Conservation (phyloP, 2,329 filamentous ascomycete genomes). For the Claviceps sp. region DNA sequence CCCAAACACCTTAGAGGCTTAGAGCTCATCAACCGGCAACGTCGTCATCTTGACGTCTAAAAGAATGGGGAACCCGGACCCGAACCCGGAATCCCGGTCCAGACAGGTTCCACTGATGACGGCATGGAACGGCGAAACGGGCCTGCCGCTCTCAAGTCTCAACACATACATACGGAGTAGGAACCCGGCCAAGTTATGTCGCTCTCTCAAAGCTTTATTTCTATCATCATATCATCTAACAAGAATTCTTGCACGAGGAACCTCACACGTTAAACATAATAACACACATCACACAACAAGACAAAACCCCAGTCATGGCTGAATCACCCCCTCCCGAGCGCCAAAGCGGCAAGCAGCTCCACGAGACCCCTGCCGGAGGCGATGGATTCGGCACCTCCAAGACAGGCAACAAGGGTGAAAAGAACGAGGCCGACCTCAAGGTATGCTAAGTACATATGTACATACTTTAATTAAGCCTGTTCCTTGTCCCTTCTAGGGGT, state of each 20-base stretch:
- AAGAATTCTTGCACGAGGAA: too few relatives aligned
- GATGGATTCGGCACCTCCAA: constrained; percentile 45
- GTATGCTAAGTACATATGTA: constrained; percentile 19
- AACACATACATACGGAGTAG: neutral
- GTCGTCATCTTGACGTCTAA: neutral
- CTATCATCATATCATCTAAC: too few relatives aligned
- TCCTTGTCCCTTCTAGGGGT: neutral
- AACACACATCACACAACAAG: constrained; percentile 10
- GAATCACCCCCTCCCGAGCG: constrained; percentile 63
- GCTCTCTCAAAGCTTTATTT: too few relatives aligned
- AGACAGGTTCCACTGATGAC: neutral
- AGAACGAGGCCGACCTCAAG: constrained; percentile 37
- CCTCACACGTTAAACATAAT: too few relatives aligned
- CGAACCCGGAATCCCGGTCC: too few relatives aligned
- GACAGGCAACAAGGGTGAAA: constrained; percentile 37
- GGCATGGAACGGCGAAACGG: neutral
- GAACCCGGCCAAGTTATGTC: neutral
- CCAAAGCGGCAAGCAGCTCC: constrained; percentile 51
- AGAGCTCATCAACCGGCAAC: neutral
- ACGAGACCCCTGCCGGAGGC: constrained; percentile 42
- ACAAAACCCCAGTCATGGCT: constrained; percentile 44
- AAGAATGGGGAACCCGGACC: neutral
- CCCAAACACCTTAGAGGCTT: neutral
- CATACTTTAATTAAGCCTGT: neutral
- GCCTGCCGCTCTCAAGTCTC: neutral